A percentile compares a stretch with the other conserved stretches of the same genome.
Evolutionary conservation across 768 basidiomycete genomes (phyloP).

Genomic region (Mycena haematopus): DNA sequence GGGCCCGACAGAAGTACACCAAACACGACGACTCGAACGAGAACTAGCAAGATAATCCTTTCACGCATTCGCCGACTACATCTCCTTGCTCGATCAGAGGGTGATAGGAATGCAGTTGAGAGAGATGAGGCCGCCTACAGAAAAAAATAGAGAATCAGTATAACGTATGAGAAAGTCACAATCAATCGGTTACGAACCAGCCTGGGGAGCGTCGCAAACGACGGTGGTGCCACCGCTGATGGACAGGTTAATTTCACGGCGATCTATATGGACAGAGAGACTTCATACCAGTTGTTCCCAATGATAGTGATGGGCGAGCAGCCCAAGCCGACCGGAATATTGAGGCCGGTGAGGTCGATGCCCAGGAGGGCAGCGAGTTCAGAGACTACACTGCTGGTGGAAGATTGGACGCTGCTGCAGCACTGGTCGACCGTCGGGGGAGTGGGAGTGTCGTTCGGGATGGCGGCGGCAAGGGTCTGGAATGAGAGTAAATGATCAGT

Average conservation of each 20-base stretch:
- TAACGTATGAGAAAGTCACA: background rate
- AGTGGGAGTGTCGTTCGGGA: background rate
- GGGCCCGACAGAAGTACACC: background rate
- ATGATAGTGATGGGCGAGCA: background rate
- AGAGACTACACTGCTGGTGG: background rate
- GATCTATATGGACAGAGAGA: no score
- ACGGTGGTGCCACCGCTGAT: slow-evolving; percentile 14
- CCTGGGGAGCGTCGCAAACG: slow-evolving; percentile 16
- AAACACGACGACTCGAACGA: background rate
- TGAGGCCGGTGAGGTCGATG: background rate
- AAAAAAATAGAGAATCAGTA: background rate
- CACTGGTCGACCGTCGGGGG: background rate
- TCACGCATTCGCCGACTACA: no score
- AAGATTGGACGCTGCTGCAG: background rate
- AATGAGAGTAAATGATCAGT: background rate
- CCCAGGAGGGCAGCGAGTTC: background rate
- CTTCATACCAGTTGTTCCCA: background rate
- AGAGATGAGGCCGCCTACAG: slow-evolving; percentile 1
- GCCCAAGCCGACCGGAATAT: background rate
- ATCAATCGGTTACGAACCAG: slow-evolving; percentile 3
- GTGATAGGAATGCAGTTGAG: slow-evolving; percentile 11
- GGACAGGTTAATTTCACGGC: no score
- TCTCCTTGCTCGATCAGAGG: background rate
- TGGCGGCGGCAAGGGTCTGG: background rate
- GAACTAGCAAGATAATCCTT: background rate